Conservation (phyloP, 441 rosid species). For the Gossypium aridum region DNA sequence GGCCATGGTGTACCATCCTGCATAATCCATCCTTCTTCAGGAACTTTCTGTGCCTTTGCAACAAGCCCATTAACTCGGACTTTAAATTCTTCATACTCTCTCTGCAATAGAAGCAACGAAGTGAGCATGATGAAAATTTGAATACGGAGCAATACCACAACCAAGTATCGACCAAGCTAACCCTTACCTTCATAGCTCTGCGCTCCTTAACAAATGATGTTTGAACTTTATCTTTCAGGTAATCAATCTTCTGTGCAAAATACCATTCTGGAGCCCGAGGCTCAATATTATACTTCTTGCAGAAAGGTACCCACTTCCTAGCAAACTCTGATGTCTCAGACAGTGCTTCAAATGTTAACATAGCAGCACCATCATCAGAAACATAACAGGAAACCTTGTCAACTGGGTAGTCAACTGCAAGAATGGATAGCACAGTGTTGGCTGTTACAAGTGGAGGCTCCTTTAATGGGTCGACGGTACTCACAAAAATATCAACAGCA, state of each 20-base stretch:
- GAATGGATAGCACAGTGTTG: conserved; percentile 92
- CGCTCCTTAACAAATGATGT: conserved; percentile 97
- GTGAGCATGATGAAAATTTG: background rate
- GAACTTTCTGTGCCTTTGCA: conserved; percentile 81
- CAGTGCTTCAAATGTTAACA: conserved; percentile 90
- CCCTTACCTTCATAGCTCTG: conserved; percentile 87
- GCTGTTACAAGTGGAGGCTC: conserved; percentile 99
- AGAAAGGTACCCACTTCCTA: conserved; percentile 94
- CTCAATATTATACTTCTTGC: conserved; percentile 83
- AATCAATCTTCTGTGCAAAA: conserved; percentile 86
- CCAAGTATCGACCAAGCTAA: too few species aligned
- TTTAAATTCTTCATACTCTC: conserved; percentile 97
- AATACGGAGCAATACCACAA: background rate
- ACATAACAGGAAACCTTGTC: conserved; percentile 98
- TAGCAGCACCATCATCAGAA: conserved; percentile 98
- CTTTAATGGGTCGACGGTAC: conserved; percentile 95
- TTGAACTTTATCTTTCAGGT: conserved; percentile 93
- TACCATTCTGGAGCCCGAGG: conserved; percentile 99
- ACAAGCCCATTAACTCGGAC: conserved; percentile 87
- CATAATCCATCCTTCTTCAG: conserved; percentile 99
- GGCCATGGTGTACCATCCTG: conserved; percentile 99
- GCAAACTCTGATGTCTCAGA: conserved; percentile 96
- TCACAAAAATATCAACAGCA: conserved; percentile 94
- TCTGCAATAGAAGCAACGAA: conserved; percentile 39
- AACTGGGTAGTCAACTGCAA: conserved; percentile 93